These are phyloP conservation scores for Trametes gibbosa DNA, from an alignment of 768 basidiomycete species.

Conservation along the genomic window DNA sequence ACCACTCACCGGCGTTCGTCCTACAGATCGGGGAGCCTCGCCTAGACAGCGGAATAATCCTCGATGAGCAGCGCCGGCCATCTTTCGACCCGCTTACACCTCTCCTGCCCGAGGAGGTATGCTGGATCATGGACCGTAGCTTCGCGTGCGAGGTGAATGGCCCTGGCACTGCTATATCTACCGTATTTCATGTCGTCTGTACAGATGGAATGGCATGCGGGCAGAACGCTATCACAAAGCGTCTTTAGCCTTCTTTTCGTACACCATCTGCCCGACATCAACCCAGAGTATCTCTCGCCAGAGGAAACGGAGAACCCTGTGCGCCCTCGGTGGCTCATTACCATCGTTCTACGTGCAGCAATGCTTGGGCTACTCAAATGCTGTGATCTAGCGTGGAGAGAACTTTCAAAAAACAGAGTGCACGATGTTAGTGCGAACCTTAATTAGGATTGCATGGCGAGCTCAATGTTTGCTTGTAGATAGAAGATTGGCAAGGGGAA, in stretches of 20 bases:
- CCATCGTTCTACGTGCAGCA: slow-evolving; percentile 63
- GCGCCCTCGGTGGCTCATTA: slow-evolving; percentile 62
- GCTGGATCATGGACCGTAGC: slow-evolving; percentile 82
- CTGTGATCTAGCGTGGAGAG: slow-evolving; percentile 79
- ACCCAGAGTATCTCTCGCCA: slow-evolving; percentile 46
- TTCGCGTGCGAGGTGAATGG: slow-evolving; percentile 72
- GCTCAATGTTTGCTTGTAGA: slow-evolving; percentile 38
- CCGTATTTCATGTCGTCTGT: slow-evolving; percentile 16
- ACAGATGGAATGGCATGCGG: slow-evolving; percentile 87
- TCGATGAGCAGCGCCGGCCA: slow-evolving; percentile 39
- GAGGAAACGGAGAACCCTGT: slow-evolving; percentile 43
- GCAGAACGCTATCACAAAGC: slow-evolving; percentile 82
- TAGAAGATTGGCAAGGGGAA: slow-evolving; percentile 88
- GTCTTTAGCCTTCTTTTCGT: slow-evolving; percentile 78
- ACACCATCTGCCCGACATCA: slow-evolving; percentile 59
- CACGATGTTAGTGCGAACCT: slow-evolving; percentile 59
- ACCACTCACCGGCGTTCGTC: background rate
- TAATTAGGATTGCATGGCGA: background rate
- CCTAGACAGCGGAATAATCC: slow-evolving; percentile 75
- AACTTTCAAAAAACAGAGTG: slow-evolving; percentile 71
- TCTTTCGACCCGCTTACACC: slow-evolving; percentile 63
- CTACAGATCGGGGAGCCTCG: slow-evolving; percentile 84
- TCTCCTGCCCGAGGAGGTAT: slow-evolving; percentile 76
- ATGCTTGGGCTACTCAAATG: slow-evolving; percentile 73
- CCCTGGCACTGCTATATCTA: slow-evolving; percentile 5